These are phyloP conservation scores for Carpinus fangiana DNA, from an alignment of 306 rosid species.

Conservation along the genomic window DNA sequence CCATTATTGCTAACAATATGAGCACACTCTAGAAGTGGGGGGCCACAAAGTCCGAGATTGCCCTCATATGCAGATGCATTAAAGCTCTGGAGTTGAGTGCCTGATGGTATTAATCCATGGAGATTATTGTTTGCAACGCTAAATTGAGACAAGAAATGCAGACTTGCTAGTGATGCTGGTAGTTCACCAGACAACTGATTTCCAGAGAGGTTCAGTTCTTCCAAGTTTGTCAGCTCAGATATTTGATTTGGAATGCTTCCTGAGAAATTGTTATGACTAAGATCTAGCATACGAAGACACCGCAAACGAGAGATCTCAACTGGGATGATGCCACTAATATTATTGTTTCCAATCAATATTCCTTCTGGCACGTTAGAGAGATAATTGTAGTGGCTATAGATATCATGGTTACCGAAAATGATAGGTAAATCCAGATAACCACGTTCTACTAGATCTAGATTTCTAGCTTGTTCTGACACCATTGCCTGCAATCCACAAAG, in stretches of 20 bases:
- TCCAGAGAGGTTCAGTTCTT: background rate
- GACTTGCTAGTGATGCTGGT: background rate
- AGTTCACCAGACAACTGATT: slow-evolving; percentile 17
- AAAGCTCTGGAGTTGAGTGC: slow-evolving; percentile 10
- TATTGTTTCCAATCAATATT: background rate
- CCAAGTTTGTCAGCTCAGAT: slow-evolving; percentile 14
- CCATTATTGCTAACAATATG: background rate
- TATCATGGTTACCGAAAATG: background rate
- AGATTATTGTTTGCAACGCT: slow-evolving; percentile 5
- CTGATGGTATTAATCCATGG: background rate
- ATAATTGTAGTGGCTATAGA: background rate
- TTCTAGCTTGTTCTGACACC: background rate
- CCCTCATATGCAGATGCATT: background rate
- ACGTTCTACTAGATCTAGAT: no score
- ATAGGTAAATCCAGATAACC: background rate
- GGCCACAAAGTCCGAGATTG: background rate
- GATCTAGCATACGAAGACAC: background rate
- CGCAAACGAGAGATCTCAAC: background rate
- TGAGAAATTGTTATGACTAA: background rate
- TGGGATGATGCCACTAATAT: background rate
- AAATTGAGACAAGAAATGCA: slow-evolving; percentile 2
- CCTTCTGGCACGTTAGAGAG: background rate
- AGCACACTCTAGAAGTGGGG: slow-evolving; percentile 1
- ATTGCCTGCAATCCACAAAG: background rate
- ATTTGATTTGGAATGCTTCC: slow-evolving; percentile 13